Base-by-base conservation (phyloP, 73 alveolate genomes). In the Paramecium octaurelia region DNA sequence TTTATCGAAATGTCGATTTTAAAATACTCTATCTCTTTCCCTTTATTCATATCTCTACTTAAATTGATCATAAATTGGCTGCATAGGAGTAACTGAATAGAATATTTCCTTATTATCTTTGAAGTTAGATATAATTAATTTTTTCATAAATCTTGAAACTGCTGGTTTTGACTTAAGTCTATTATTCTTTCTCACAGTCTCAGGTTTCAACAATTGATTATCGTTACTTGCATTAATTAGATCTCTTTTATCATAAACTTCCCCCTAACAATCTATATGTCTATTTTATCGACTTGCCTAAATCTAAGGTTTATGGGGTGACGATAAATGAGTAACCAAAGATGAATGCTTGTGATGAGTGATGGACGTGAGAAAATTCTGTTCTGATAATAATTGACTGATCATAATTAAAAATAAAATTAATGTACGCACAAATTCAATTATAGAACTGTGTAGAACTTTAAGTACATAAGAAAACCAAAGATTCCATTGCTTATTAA, bases 21-120 rank as follows among this genome's bases (percentile, higher is more conserved):
- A 75, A 75, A 14, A 40, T 24, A 7, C n/a, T 36, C 68, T 75
- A 40, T 75, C 88, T 38, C 68, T 75, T 75, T 75, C 88, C 40
- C 60, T 34, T 35, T 75, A 18, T 14, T 75, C 38, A 35, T 75
- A 34, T 24, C 69, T 29, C 7, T 11, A 2, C 16, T 71, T 27
- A 34, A 75, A 75, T 75, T 31, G n/a, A 35, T 75, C 48, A 75
- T 75, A 34, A 10, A 75, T 75, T 24, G 88, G 88, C 14, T 21
- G 4, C 88, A 75, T 75, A 3, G 88, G 88, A 9, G 38, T 75
- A 12, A 14, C 88, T 14, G 21, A 12, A 40, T 31, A 36, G 10
- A 31, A 75, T 75, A 31, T 14, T 14, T 34, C 16, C 40, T 75
- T 75, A 36, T 36, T 36, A 1, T 29, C 57, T 14, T 18, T 34